These are phyloP conservation scores for Colletotrichum scovillei DNA, from an alignment of 2,329 filamentous ascomycete species.

Conservation along the genomic window DNA sequence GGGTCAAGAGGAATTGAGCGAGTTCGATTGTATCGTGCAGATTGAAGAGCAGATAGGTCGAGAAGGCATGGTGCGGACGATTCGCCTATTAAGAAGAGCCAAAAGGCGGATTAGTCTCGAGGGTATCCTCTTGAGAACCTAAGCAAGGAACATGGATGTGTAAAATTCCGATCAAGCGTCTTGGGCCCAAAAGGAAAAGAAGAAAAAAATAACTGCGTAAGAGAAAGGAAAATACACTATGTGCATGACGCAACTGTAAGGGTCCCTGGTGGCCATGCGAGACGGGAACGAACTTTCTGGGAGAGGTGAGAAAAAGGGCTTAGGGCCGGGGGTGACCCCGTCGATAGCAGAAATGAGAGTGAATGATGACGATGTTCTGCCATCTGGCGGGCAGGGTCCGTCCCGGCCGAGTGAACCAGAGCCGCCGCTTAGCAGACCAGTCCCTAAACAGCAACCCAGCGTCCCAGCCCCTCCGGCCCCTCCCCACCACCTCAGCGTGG, in stretches of 20 bases:
- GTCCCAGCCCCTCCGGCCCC: not conserved
- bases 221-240: conserved; percentile 28
- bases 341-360: not conserved
- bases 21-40: conserved; percentile 42
- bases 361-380: conserved; percentile 28
- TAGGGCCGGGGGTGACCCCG: conserved; percentile 18
- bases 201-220: conserved; percentile 26
- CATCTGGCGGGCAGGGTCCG: conserved; percentile 23
- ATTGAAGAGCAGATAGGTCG: conserved; percentile 22
- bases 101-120: conserved; percentile 13
- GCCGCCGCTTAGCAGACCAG: not conserved
- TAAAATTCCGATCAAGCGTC: conserved; percentile 28
- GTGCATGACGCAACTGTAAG: conserved; percentile 32
- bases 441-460: not conserved
- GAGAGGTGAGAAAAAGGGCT: conserved; percentile 16
- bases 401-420: conserved; percentile 22
- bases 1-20: conserved; percentile 66
- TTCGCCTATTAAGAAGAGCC: conserved; percentile 36
- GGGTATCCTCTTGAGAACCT: not conserved
- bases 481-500: not conserved
- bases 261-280: conserved; percentile 21
- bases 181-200: conserved; percentile 3
- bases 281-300: conserved; percentile 13
- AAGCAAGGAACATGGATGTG: conserved; percentile 8
- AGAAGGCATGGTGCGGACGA: conserved; percentile 10